Evolutionary conservation across 257 asterid species (phyloP), one percentile per base, ranked within the genome.

Genomic region (Rauvolfia tetraphylla): DNA sequence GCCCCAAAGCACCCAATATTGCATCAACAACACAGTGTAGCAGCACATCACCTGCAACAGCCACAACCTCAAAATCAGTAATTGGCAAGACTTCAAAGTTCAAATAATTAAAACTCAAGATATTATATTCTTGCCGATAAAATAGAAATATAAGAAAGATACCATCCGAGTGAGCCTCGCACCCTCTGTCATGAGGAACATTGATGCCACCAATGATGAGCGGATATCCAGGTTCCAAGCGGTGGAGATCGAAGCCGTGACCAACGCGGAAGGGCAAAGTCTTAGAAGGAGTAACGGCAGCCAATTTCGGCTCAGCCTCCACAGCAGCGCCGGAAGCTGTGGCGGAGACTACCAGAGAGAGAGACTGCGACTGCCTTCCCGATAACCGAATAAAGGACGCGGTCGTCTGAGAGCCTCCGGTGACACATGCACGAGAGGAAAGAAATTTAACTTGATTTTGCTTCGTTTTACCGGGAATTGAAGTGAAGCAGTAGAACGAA

Each of bases 11-110:
- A 66, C 98, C 99, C 85, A 95, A 83, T 73, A 95, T 92, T 18
- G 98, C 98, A 84, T 95, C 98, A 74, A 95, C 99, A 69, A 92
- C 97, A 83, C 99, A 95, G 80, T 95, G 99, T 25, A 95, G 94
- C 89, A 95, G 85, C 77, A 95, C 99, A 82, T 95, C 98, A 33
- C 98, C 98, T 95, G 78, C 25, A 75, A 82, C 73, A 6, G 2
- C 48, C 71, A 42, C 48, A 76, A 51, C 23, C 46, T 17, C 76
- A 53, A 36, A 49, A 72, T 72, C 2, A 34, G 18, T 9, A 72
- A 51, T 42, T 51, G 38, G 22, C 61, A 70, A 31, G 20, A 44
- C 3, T 27, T 9, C 42, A 29, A 41, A 5, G 9, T 68, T 22
- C 2, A n/a, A n/a, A n/a, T n/a, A n/a, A n/a, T n/a, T n/a, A 4